Evolutionary conservation across 768 basidiomycete genomes (phyloP), one percentile per base, ranked within the genome.

Genomic region (Arthromyces matolae): DNA sequence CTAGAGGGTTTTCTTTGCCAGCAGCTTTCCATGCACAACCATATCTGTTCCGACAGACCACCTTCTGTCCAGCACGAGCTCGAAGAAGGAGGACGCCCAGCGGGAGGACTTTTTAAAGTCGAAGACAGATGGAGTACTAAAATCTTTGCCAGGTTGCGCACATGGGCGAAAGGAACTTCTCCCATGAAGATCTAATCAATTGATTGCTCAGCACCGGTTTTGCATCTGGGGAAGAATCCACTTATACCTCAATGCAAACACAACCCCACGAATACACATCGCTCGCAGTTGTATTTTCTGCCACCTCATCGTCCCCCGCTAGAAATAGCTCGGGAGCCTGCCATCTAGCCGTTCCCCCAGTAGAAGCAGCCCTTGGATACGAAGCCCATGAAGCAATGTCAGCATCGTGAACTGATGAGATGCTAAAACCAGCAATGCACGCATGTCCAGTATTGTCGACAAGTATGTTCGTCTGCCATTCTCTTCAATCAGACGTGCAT

Each of bases 191-290:
- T 47, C 46, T 47, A 33, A 16, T 34, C 16, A 16, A 20, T 4
- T 32, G 7, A 28, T n/a, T n/a, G n/a, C n/a, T n/a, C n/a, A n/a
- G n/a, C n/a, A 41, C n/a, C 13, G 8, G 19, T 13, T 9, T 2
- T 20, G 4, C 13, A 12, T 10, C 12, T 3, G 5, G 20, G 3
- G 19, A 42, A 12, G 13, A n/a, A 13, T n/a, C n/a, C n/a, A n/a
- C n/a, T n/a, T n/a, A 9, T n/a, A 47, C 46, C 46, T 47, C 38
- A 12, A 37, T 23, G 28, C n/a, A 20, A 22, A 45, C 32, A 31
- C 49, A 50, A 9, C 33, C 35, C 36, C 25, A 50, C 3, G 49
- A 27, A 28, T 50, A 50, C 14, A 49, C 16, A 36, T 49, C 48
- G 16, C 48, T 49, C 10, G 27, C 27, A 9, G 1, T 18, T 14